These are phyloP conservation scores for Beauveria asiatica DNA, from an alignment of 2,329 filamentous ascomycete genomes.

Conservation along the genomic window DNA sequence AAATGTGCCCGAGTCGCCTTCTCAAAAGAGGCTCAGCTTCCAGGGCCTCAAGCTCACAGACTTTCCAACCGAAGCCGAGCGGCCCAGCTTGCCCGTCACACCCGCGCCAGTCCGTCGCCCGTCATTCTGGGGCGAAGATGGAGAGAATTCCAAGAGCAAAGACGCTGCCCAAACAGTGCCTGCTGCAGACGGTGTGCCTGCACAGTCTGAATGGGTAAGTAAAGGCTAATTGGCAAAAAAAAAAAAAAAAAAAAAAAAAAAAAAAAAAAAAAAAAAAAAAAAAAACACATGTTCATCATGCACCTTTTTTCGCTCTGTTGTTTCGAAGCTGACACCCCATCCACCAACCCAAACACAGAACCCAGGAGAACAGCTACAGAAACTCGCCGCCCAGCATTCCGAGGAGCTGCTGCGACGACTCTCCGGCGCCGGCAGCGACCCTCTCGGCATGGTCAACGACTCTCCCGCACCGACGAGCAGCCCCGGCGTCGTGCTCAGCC, in stretches of 20 bases:
- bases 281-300: not conserved
- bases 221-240: not conserved
- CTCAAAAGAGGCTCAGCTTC: conserved; percentile 4
- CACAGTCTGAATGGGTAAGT: conserved; percentile 93
- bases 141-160: conserved; percentile 34
- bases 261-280: too few species aligned
- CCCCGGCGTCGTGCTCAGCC: conserved; percentile 28
- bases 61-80: conserved; percentile 74
- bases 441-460: conserved; percentile 13
- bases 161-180: conserved; percentile 55
- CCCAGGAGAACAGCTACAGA: conserved; percentile 59
- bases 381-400: conserved; percentile 58
- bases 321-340: too few species aligned
- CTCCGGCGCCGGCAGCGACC: conserved; percentile 24
- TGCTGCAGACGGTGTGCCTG: conserved; percentile 71
- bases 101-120: conserved; percentile 68
- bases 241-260: too few species aligned
- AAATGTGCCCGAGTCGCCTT: not conserved
- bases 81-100: conserved; percentile 83
- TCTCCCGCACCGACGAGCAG: conserved; percentile 14
- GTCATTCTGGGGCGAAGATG: conserved; percentile 54
- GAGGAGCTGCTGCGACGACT: conserved; percentile 50
- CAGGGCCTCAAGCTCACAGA: conserved; percentile 61
- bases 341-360: conserved; percentile 45
- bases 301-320: not conserved